These are phyloP conservation scores for Zymoseptoria passerinii DNA, from an alignment of 2,329 filamentous ascomycete species.

Conservation along the genomic window DNA sequence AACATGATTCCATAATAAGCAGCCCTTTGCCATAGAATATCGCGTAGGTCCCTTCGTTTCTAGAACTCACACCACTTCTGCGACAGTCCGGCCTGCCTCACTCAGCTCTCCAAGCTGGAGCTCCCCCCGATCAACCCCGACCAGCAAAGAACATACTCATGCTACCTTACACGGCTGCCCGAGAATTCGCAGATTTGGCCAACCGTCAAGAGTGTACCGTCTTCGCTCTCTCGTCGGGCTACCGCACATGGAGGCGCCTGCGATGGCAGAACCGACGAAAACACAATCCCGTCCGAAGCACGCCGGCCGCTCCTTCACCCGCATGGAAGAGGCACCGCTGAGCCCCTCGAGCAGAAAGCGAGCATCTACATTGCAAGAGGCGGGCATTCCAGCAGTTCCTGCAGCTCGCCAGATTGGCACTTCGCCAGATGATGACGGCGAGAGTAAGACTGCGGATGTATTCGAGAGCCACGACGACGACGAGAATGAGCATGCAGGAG, in stretches of 20 bases:
- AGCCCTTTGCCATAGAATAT: background rate
- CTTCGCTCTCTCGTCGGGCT: background rate
- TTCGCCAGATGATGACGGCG: conserved; percentile 27
- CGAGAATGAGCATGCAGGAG: conserved; percentile 22
- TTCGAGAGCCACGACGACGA: conserved; percentile 35
- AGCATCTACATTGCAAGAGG: conserved; percentile 40
- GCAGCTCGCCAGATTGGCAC: conserved; percentile 34
- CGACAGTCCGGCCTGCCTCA: background rate
- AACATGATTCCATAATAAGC: background rate
- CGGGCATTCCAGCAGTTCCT: conserved; percentile 35
- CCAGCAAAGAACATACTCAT: background rate
- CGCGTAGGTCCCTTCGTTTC: background rate
- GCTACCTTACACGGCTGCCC: background rate
- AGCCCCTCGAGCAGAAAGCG: conserved; percentile 31
- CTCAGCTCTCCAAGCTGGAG: background rate
- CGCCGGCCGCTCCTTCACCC: conserved; percentile 42
- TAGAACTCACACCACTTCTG: background rate
- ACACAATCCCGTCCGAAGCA: conserved; percentile 24
- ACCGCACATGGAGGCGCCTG: background rate
- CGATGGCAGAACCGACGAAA: conserved; percentile 7
- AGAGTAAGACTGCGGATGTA: conserved; percentile 33
- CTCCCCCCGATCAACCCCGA: background rate
- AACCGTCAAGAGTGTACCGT: background rate
- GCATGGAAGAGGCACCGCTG: conserved; percentile 35
- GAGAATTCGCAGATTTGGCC: background rate